phyloP scores from a whole-genome alignment of 1,139 yeast genomes.

The Eremothecium coryli region DNA sequence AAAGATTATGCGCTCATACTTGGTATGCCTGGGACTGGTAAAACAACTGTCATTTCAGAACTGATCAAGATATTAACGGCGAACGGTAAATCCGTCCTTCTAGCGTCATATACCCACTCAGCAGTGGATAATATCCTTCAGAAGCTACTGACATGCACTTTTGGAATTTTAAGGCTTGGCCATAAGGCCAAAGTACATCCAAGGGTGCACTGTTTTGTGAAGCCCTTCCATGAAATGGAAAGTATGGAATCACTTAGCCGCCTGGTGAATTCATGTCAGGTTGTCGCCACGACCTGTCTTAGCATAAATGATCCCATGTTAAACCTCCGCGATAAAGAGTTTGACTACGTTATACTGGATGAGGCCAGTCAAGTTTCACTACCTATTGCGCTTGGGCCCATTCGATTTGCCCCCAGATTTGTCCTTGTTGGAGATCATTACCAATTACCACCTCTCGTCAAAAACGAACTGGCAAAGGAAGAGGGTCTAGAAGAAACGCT shows the following conservation, averaged over 20 bases:
- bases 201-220: conserved; percentile 46
- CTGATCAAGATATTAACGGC: conserved; percentile 53
- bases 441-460: conserved; percentile 81
- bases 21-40: conserved; percentile 99
- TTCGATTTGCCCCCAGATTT: conserved; percentile 67
- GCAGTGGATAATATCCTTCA: conserved; percentile 89
- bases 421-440: conserved; percentile 90
- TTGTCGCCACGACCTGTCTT: conserved; percentile 84
- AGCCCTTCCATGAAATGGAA: conserved; percentile 36
- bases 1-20: conserved; percentile 70
- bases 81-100: conserved; percentile 55
- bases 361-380: conserved; percentile 94
- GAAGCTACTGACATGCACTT: conserved; percentile 42
- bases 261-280: conserved; percentile 48
- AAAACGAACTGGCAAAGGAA: conserved; percentile 46
- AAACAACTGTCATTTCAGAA: conserved; percentile 83
- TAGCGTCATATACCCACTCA: conserved; percentile 87
- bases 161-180: conserved; percentile 44
- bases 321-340: conserved; percentile 39
- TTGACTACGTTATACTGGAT: conserved; percentile 90
- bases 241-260: conserved; percentile 38
- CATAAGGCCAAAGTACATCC: conserved; percentile 50
- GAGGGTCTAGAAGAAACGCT: conserved; percentile 69
- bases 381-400: conserved; percentile 85
- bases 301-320: conserved; percentile 60